These are phyloP conservation scores for Phytophthora cactorum DNA, from an alignment of 352 stramenopile genomes.

Conservation along the genomic window DNA sequence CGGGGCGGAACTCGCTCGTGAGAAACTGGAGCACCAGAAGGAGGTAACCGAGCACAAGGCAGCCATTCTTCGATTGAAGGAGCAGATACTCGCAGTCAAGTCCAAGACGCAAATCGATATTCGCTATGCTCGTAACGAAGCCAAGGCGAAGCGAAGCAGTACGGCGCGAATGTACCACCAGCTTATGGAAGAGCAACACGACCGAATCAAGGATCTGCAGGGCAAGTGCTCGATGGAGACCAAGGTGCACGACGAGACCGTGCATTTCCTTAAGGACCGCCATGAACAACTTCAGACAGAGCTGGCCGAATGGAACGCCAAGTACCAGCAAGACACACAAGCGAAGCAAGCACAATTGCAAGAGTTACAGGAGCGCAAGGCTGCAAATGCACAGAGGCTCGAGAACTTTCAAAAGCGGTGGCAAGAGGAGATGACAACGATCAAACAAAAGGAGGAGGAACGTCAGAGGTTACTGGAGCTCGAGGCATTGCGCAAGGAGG, in stretches of 20 bases:
- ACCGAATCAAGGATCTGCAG: slow-evolving; percentile 72
- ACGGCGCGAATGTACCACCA: slow-evolving; percentile 82
- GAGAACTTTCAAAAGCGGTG: slow-evolving; percentile 73
- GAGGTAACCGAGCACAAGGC: slow-evolving; percentile 74
- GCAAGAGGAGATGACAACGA: slow-evolving; percentile 73
- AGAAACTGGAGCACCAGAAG: slow-evolving; percentile 83
- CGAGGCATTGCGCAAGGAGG: slow-evolving; percentile 66
- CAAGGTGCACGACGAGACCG: slow-evolving; percentile 78
- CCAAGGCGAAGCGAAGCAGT: slow-evolving; percentile 85
- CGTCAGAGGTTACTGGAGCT: slow-evolving; percentile 71
- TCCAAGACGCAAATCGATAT: slow-evolving; percentile 88
- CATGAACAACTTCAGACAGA: slow-evolving; percentile 73
- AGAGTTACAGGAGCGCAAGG: slow-evolving; percentile 62
- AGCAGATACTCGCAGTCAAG: slow-evolving; percentile 85
- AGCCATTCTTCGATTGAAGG: slow-evolving; percentile 82
- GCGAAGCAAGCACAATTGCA: slow-evolving; percentile 70
- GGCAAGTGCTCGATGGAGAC: slow-evolving; percentile 66
- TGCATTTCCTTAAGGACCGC: slow-evolving; percentile 81
- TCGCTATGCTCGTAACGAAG: slow-evolving; percentile 80
- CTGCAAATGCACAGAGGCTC: slow-evolving; percentile 62
- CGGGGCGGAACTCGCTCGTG: slow-evolving; percentile 74
- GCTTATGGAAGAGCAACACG: slow-evolving; percentile 78
- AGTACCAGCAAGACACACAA: slow-evolving; percentile 86
- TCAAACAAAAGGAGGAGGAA: slow-evolving; percentile 79
- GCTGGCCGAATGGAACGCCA: slow-evolving; percentile 73